phyloP scores from a whole-genome alignment of 306 rosid genomes.

The Nissolia schottii region DNA sequence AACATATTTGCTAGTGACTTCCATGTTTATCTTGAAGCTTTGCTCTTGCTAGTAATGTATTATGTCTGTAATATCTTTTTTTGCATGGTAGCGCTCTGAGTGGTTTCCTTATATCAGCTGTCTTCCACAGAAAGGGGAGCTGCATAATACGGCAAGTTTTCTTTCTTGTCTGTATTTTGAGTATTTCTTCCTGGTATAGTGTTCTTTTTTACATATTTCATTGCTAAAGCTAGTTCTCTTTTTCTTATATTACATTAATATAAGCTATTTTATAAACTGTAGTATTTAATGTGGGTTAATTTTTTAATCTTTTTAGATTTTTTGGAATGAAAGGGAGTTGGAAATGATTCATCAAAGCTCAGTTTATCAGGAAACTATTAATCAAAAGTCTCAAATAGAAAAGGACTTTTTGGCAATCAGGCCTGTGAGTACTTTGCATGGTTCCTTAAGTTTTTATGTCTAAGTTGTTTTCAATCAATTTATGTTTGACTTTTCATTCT shows the following conservation, averaged over 20 bases:
- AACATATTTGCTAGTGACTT: neutral
- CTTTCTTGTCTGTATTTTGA: neutral
- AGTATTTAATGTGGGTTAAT: conserved; percentile 1
- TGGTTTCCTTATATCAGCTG: conserved; percentile 66
- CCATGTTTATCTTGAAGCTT: neutral
- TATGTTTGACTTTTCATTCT: neutral
- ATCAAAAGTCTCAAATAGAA: conserved; percentile 51
- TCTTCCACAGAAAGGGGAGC: conserved; percentile 48
- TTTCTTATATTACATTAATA: neutral
- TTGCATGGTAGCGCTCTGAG: conserved; percentile 47
- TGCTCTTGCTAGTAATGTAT: neutral
- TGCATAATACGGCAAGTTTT: conserved; percentile 65
- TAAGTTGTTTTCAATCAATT: neutral
- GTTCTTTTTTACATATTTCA: neutral
- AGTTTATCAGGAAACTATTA: conserved; percentile 58
- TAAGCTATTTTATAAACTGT: neutral
- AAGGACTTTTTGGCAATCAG: conserved; percentile 52
- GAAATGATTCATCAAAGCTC: conserved; percentile 64
- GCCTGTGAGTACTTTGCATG: conserved; percentile 30
- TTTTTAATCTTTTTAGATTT: conserved; percentile 45
- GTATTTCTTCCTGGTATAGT: neutral
- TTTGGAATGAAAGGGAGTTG: conserved; percentile 71
- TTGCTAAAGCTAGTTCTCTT: neutral
- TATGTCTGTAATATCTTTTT: neutral
- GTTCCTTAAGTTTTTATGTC: conserved; percentile 3